Conservation (phyloP, 768 basidiomycete genomes). For the Mycena filopes region DNA sequence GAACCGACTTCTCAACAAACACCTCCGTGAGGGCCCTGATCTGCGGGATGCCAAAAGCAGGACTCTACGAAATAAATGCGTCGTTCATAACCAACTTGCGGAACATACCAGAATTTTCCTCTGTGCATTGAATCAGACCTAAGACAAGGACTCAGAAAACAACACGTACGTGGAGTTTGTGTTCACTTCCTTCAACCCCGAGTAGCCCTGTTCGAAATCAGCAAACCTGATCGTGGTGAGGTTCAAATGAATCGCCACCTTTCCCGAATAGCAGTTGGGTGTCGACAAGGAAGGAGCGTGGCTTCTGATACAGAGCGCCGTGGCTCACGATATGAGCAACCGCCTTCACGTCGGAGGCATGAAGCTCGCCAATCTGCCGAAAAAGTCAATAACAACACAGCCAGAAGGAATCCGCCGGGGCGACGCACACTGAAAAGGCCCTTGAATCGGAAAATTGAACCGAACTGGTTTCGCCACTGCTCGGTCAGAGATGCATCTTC, state of each 20-base stretch:
- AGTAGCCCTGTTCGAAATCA: slow-evolving; percentile 44
- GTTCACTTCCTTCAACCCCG: slow-evolving; percentile 47
- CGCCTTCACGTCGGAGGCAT: slow-evolving; percentile 59
- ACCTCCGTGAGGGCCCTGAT: slow-evolving; percentile 51
- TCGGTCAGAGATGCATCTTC: slow-evolving; percentile 39
- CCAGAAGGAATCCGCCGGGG: background rate
- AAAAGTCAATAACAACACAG: background rate
- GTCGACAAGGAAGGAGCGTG: background rate
- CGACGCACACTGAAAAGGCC: slow-evolving; percentile 45
- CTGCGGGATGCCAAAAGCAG: slow-evolving; percentile 56
- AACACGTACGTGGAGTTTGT: slow-evolving; percentile 50
- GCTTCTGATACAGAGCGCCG: slow-evolving; percentile 52
- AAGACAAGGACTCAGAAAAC: background rate
- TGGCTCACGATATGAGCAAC: slow-evolving; percentile 59
- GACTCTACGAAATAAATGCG: slow-evolving; percentile 45
- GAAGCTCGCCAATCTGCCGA: slow-evolving; percentile 46
- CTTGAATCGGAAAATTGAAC: slow-evolving; percentile 44
- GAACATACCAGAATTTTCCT: slow-evolving; percentile 9
- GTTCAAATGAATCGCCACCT: background rate
- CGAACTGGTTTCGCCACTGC: slow-evolving; percentile 51
- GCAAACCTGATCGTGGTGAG: background rate
- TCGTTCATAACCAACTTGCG: no score
- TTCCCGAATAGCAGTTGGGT: background rate
- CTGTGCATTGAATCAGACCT: slow-evolving; percentile 6
- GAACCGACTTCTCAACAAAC: slow-evolving; percentile 48